Conservation (phyloP, 2,329 filamentous ascomycete species). For the Botrytis medusae region DNA sequence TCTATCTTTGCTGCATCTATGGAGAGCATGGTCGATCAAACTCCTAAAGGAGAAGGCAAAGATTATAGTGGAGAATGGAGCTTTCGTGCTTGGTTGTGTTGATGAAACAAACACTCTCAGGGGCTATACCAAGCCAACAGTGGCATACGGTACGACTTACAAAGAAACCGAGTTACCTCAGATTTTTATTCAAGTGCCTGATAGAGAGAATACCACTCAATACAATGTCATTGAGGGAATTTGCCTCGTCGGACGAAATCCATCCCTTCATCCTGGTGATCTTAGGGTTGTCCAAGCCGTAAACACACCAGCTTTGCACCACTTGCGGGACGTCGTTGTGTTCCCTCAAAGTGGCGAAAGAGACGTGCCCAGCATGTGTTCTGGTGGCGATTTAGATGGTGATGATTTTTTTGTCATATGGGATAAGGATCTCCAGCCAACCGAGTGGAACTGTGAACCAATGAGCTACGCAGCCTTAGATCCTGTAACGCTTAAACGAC, state of each 20-base stretch:
- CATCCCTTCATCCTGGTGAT: slow-evolving; percentile 90
- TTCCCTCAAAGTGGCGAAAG: slow-evolving; percentile 81
- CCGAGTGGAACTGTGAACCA: slow-evolving; percentile 67
- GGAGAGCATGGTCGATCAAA: slow-evolving; percentile 87
- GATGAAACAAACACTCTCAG: slow-evolving; percentile 78
- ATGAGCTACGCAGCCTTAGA: slow-evolving; percentile 72
- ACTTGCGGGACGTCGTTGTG: slow-evolving; percentile 83
- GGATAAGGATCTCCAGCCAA: slow-evolving; percentile 73
- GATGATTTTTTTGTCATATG: slow-evolving; percentile 96
- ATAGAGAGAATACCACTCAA: slow-evolving; percentile 49
- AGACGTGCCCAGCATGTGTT: slow-evolving; percentile 90
- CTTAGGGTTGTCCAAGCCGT: slow-evolving; percentile 85
- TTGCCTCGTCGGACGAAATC: slow-evolving; percentile 86
- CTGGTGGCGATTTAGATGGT: slow-evolving; percentile 91
- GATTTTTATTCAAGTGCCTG: slow-evolving; percentile 82
- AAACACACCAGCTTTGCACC: slow-evolving; percentile 67
- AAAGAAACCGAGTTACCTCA: slow-evolving; percentile 63
- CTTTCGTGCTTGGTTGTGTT: slow-evolving; percentile 83
- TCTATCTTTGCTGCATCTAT: slow-evolving; percentile 74
- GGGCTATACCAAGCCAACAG: slow-evolving; percentile 61
- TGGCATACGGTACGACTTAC: slow-evolving; percentile 41
- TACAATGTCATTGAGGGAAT: slow-evolving; percentile 70
- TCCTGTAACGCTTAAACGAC: slow-evolving; percentile 55
- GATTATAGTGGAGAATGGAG: slow-evolving; percentile 77
- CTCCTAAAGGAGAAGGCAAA: slow-evolving; percentile 89